phyloP scores from a whole-genome alignment of 257 asterid genomes.

The Fraxinus anomala region DNA sequence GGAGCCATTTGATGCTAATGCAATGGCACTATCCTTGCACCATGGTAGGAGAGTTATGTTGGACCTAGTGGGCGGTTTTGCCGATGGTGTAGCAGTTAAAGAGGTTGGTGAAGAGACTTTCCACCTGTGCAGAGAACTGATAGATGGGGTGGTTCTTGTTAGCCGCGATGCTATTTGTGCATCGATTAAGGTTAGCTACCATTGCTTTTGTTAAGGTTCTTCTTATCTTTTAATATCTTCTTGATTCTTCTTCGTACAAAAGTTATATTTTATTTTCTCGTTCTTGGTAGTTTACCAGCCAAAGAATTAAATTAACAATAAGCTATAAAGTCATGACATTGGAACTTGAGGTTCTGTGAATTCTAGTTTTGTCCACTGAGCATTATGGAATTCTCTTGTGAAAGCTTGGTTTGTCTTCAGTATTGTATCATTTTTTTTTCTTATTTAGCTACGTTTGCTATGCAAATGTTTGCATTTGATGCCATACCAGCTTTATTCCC shows the following conservation, averaged over 20 bases:
- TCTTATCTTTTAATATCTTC: slow-evolving; percentile 6
- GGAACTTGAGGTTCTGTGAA: slow-evolving; percentile 3
- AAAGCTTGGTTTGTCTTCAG: background rate
- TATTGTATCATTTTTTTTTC: background rate
- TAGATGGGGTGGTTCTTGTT: slow-evolving; percentile 93
- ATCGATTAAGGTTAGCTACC: slow-evolving; percentile 75
- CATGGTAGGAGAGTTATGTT: slow-evolving; percentile 72
- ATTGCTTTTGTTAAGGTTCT: background rate
- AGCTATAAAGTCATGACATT: slow-evolving; percentile 5
- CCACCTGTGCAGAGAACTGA: slow-evolving; percentile 69
- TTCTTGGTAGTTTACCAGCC: background rate
- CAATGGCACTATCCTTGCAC: slow-evolving; percentile 84
- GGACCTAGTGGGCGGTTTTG: slow-evolving; percentile 96
- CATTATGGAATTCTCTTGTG: background rate
- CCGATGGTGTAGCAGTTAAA: slow-evolving; percentile 98
- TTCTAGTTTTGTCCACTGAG: background rate
- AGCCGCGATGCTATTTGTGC: slow-evolving; percentile 96
- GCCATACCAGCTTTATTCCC: background rate
- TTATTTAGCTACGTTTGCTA: background rate
- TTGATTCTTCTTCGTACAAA: slow-evolving; percentile 14
- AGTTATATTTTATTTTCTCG: background rate
- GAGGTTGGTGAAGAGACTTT: slow-evolving; percentile 92
- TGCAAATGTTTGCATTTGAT: slow-evolving; percentile 3
- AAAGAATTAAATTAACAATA: background rate
- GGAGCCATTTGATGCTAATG: slow-evolving; percentile 93